These are phyloP conservation scores for Pseudonitzschia pungens DNA, from an alignment of 108 stramenopile genomes.

Conservation along the genomic window DNA sequence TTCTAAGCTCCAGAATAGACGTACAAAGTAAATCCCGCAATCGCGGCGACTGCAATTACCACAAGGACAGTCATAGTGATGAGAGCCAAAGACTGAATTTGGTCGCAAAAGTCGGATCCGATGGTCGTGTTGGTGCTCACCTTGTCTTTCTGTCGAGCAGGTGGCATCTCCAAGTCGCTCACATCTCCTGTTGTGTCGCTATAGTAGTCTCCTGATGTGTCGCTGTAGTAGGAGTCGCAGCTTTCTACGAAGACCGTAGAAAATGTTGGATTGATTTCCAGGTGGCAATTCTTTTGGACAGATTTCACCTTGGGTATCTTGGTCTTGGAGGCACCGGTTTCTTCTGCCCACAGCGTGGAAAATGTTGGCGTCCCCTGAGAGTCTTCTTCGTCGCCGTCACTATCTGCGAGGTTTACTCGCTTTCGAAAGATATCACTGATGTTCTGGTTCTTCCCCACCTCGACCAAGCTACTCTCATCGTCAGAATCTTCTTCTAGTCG, in stretches of 20 bases:
- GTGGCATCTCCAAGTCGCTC: background rate
- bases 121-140: constrained; percentile 6
- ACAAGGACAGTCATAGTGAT: background rate
- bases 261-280: constrained; percentile 12
- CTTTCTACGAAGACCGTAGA: constrained; percentile 2
- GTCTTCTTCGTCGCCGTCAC: background rate
- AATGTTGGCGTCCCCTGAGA: background rate
- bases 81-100: background rate
- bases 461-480: background rate
- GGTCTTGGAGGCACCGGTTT: background rate
- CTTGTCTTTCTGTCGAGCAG: background rate
- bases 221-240: background rate
- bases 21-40: background rate
- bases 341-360: background rate
- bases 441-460: background rate
- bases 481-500: constrained; percentile 5
- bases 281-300: background rate
- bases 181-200: background rate
- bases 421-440: constrained; percentile 4
- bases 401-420: background rate
- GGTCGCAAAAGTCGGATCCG: background rate
- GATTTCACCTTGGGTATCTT: background rate
- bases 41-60: background rate
- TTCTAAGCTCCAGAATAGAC: background rate
- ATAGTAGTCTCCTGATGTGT: background rate